Evolutionary conservation across 495 filamentous ascomycete species (phyloP).

Genomic region (Thermochaetoides thermophila): DNA sequence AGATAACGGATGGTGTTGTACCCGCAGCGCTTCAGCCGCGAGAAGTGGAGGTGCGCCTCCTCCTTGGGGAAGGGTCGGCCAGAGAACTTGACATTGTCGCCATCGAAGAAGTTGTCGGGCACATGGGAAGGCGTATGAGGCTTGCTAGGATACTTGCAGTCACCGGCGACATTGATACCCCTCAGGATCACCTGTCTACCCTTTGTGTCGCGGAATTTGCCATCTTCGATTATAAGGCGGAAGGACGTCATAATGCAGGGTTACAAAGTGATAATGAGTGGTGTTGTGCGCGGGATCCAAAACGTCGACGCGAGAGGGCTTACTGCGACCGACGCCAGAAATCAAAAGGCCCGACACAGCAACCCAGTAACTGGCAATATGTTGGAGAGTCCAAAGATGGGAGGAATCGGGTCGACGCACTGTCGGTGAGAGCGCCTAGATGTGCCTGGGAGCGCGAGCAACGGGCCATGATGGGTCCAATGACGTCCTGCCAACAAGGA

Average conservation of each 20-base stretch:
- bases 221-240: conserved; percentile 64
- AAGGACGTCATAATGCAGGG: conserved; percentile 39
- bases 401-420: too few relatives aligned
- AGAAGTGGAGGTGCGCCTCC: conserved; percentile 77
- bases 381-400: too few relatives aligned
- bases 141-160: conserved; percentile 52
- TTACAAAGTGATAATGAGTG: too few relatives aligned
- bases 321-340: too few relatives aligned
- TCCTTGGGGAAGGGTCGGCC: conserved; percentile 67
- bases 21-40: conserved; percentile 70
- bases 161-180: conserved; percentile 52
- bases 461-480: too few relatives aligned
- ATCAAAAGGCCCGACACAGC: too few relatives aligned
- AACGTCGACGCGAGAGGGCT: too few relatives aligned
- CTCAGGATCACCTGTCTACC: conserved; percentile 43
- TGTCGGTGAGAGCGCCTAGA: too few relatives aligned
- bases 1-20: conserved; percentile 95
- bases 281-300: too few relatives aligned
- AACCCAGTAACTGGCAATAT: too few relatives aligned
- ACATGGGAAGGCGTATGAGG: conserved; percentile 74
- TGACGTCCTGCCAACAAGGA: too few relatives aligned
- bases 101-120: conserved; percentile 73
- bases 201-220: conserved; percentile 51
- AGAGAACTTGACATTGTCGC: conserved; percentile 81
- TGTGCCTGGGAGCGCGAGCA: too few relatives aligned